These are phyloP conservation scores for Cryptococcus sp. DNA, from an alignment of 1,284 basidiomycete genomes.

Conservation along the genomic window DNA sequence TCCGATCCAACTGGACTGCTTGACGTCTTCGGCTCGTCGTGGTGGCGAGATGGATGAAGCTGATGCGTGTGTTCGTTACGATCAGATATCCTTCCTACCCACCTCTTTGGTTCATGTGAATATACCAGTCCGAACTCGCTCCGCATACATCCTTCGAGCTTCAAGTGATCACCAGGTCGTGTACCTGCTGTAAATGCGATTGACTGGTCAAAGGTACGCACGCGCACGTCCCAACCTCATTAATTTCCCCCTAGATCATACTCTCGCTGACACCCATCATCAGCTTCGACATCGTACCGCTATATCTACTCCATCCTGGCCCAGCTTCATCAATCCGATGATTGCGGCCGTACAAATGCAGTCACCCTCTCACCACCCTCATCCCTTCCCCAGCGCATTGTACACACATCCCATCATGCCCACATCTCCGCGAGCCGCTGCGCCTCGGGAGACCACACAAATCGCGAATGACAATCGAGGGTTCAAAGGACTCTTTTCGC, in stretches of 20 bases:
- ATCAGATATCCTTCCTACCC: no score
- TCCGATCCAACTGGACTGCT: no score
- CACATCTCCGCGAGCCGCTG: not conserved
- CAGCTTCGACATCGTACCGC: not conserved
- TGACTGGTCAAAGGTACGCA: no score
- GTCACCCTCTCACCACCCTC: constrained; percentile 13
- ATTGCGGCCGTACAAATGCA: constrained; percentile 13
- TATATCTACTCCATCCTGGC: not conserved
- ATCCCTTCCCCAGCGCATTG: constrained; percentile 3
- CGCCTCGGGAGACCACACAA: constrained; percentile 2
- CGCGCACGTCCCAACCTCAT: no score
- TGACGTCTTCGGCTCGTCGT: no score
- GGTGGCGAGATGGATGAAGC: no score
- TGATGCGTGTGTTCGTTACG: no score
- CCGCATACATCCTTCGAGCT: no score
- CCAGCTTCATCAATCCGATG: constrained; percentile 6
- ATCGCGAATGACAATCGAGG: constrained; percentile 16
- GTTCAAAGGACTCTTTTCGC: constrained; percentile 29
- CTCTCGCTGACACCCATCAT: not conserved
- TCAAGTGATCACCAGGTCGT: no score
- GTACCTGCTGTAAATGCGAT: no score
- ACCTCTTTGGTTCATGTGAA: no score
- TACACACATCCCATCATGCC: not conserved
- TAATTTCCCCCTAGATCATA: not conserved
- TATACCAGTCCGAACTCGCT: no score